phyloP scores from a whole-genome alignment of 2,329 filamentous ascomycete genomes.

The Cladosporium sp. region DNA sequence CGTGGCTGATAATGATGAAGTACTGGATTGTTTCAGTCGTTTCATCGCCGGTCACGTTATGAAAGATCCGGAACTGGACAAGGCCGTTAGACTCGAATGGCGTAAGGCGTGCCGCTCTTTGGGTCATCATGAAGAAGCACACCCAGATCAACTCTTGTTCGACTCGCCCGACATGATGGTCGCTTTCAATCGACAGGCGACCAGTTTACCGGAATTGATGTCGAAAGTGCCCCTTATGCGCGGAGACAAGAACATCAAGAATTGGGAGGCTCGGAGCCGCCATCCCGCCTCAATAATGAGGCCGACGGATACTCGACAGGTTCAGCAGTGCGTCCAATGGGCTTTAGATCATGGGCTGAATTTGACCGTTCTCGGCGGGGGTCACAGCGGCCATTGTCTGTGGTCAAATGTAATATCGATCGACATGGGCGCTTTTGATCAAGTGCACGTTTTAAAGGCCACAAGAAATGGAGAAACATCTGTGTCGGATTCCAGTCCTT shows the following conservation, averaged over 20 bases:
- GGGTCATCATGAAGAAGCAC: conserved; percentile 41
- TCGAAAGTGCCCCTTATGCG: conserved; percentile 47
- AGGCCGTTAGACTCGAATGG: conserved; percentile 45
- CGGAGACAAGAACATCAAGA: conserved; percentile 55
- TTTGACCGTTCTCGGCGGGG: conserved; percentile 57
- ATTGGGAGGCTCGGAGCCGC: conserved; percentile 50
- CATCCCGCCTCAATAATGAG: conserved; percentile 47
- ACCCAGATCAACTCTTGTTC: conserved; percentile 49
- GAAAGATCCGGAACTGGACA: conserved; percentile 34
- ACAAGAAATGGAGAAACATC: neutral
- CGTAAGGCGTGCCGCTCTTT: conserved; percentile 54
- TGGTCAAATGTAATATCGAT: conserved; percentile 55
- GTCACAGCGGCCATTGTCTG: conserved; percentile 62
- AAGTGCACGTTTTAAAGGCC: conserved; percentile 46
- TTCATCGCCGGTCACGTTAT: conserved; percentile 54
- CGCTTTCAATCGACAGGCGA: conserved; percentile 52
- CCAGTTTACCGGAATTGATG: conserved; percentile 47
- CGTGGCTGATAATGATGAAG: conserved; percentile 48
- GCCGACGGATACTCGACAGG: conserved; percentile 50
- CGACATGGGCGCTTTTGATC: conserved; percentile 59
- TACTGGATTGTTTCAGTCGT: conserved; percentile 53
- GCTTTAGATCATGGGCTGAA: conserved; percentile 48
- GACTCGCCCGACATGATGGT: conserved; percentile 52
- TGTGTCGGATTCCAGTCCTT: conserved; percentile 20
- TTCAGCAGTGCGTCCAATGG: conserved; percentile 60